Percentiles rank a stretch among this genome's conserved stretches.
These are phyloP conservation scores for Myxozyma geophila DNA, from an alignment of 805 yeast species.

Conservation along the genomic window DNA sequence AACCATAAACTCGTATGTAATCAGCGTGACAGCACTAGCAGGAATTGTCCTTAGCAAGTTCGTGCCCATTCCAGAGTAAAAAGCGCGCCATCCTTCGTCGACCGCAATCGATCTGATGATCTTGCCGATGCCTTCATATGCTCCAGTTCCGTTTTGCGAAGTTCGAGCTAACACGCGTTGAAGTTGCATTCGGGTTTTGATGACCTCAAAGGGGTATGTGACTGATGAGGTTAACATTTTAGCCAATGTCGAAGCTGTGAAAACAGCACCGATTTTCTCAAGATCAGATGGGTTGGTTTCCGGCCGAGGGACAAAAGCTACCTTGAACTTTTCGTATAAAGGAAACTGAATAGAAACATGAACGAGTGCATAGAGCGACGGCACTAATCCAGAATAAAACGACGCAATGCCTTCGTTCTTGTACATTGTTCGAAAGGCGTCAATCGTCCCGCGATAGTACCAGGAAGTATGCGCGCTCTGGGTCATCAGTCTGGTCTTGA, in stretches of 20 bases:
- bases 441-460: constrained; percentile 74
- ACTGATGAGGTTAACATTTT: constrained; percentile 86
- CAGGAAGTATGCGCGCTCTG: constrained; percentile 45
- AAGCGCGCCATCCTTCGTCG: constrained; percentile 78
- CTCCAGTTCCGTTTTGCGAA: constrained; percentile 13
- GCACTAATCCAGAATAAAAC: constrained; percentile 86
- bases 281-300: constrained; percentile 36
- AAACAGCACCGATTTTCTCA: constrained; percentile 49
- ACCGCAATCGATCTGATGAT: constrained; percentile 52
- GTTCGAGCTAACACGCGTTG: constrained; percentile 30
- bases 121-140: constrained; percentile 45
- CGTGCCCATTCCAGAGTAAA: constrained; percentile 85
- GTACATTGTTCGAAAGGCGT: constrained; percentile 82
- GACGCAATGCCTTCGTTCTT: constrained; percentile 75
- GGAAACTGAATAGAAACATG: constrained; percentile 98
- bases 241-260: constrained; percentile 73
- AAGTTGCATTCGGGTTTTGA: constrained; percentile 88
- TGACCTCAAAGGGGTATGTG: constrained; percentile 91
- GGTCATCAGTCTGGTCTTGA: constrained; percentile 86
- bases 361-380: constrained; percentile 84
- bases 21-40: constrained; percentile 88
- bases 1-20: constrained; percentile 69
- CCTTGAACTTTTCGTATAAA: constrained; percentile 80
- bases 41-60: constrained; percentile 91
- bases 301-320: constrained; percentile 48